Evolutionary conservation across 116 monocot species (phyloP).

Genomic region (Phalaenopsis hybrid): DNA sequence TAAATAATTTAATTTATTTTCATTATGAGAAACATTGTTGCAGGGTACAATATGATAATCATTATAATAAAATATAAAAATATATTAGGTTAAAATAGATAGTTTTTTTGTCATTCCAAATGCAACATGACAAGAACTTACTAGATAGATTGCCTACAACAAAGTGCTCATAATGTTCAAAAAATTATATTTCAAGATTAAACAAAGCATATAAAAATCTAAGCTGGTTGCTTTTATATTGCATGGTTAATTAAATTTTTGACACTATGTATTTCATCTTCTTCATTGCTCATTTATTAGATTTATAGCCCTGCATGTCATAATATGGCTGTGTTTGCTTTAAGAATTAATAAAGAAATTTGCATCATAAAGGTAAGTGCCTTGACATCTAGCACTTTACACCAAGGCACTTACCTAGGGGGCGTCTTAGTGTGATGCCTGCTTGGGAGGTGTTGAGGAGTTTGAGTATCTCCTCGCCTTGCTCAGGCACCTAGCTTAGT

Average conservation of each 20-base stretch:
- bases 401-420: background rate
- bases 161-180: background rate
- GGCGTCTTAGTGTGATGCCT: too few relatives aligned
- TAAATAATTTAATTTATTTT: too few relatives aligned
- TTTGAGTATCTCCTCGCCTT: too few relatives aligned
- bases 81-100: background rate
- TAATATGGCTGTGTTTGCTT: background rate
- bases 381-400: background rate
- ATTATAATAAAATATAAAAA: background rate
- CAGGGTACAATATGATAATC: too few relatives aligned
- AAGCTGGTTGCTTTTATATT: background rate
- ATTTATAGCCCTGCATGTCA: too few relatives aligned
- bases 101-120: background rate
- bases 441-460: too few relatives aligned
- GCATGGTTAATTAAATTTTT: background rate
- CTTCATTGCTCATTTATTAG: too few relatives aligned
- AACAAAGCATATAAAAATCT: background rate
- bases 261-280: background rate
- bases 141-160: too few relatives aligned
- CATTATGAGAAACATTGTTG: too few relatives aligned
- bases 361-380: background rate
- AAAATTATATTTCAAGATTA: background rate
- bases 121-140: background rate
- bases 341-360: background rate
- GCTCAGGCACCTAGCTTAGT: too few relatives aligned